A percentile compares a stretch with the other conserved stretches of the same genome.
These are phyloP conservation scores for Straminergon stramineum DNA, from an alignment of 225 moss, liverwort and hornwort species.

Conservation along the genomic window DNA sequence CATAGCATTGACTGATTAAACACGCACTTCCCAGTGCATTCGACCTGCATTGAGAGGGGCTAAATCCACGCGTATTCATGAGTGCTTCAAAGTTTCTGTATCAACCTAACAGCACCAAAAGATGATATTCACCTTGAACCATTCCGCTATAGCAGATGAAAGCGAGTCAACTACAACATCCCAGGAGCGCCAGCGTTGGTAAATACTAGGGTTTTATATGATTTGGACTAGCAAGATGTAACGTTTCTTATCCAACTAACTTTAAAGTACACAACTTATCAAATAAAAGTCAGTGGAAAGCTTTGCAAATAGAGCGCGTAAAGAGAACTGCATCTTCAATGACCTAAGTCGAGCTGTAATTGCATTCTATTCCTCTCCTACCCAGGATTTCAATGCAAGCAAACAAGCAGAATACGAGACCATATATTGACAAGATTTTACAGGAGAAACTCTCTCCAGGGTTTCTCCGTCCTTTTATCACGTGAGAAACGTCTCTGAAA, in stretches of 20 bases:
- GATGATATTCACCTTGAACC: not conserved
- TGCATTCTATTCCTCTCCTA: not conserved
- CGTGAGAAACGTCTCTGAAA: not conserved
- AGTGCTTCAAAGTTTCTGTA: not conserved
- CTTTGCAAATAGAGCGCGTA: not conserved
- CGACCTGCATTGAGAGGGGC: not conserved
- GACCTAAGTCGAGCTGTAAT: not conserved
- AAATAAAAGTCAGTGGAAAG: not conserved
- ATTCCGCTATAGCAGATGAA: not conserved
- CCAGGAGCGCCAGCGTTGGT: not conserved
- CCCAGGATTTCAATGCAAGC: not conserved
- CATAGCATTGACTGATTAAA: constrained; percentile 6
- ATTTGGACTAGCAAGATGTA: not conserved
- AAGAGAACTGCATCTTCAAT: not conserved
- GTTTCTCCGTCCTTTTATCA: not conserved
- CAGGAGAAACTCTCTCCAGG: not conserved
- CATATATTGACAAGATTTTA: not conserved
- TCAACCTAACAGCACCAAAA: not conserved
- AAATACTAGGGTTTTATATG: not conserved
- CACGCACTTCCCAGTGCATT: not conserved
- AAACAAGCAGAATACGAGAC: not conserved
- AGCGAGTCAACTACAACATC: not conserved
- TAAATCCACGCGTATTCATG: not conserved
- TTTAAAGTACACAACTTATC: not conserved
- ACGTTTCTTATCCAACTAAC: not conserved